Conservation (phyloP, 768 basidiomycete genomes). For the Boletus insuetus region DNA sequence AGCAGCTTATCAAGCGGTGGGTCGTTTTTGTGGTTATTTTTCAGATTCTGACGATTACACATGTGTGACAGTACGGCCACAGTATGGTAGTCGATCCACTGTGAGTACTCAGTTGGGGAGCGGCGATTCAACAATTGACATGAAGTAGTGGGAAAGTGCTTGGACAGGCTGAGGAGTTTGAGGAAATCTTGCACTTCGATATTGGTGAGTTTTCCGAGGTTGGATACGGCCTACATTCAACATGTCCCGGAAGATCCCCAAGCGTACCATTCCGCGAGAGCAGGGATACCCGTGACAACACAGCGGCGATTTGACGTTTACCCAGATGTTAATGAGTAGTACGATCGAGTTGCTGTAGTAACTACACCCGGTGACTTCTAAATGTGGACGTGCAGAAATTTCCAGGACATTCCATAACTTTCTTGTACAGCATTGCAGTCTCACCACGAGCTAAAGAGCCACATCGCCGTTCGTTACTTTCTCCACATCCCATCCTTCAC, state of each 20-base stretch:
- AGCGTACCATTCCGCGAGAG: conserved; percentile 60
- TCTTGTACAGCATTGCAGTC: conserved; percentile 35
- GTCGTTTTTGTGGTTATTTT: conserved; percentile 22
- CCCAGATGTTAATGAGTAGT: conserved; percentile 53
- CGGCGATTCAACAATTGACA: conserved; percentile 4
- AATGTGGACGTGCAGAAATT: conserved; percentile 24
- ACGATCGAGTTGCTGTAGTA: no score
- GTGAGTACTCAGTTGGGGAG: conserved; percentile 42
- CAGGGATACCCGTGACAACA: conserved; percentile 86
- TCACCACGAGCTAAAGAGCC: conserved; percentile 20
- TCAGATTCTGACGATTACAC: neutral
- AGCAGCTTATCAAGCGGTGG: conserved; percentile 85
- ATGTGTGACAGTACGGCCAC: conserved; percentile 71
- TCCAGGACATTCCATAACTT: conserved; percentile 35
- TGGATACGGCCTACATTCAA: neutral
- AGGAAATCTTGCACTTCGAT: conserved; percentile 74
- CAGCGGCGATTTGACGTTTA: conserved; percentile 96
- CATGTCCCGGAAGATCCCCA: conserved; percentile 54
- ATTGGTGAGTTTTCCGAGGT: conserved; percentile 59
- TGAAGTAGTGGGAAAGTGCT: conserved; percentile 66
- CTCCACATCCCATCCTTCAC: conserved; percentile 15
- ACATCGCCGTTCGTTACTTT: conserved; percentile 10
- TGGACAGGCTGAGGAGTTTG: conserved; percentile 69
- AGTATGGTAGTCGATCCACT: conserved; percentile 89
- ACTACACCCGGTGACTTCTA: conserved; percentile 4